A percentile compares a stretch with the other conserved stretches of the same genome.
Evolutionary conservation across 1,284 basidiomycete genomes (phyloP).

Genomic region (Apiotrichum montevideense): DNA sequence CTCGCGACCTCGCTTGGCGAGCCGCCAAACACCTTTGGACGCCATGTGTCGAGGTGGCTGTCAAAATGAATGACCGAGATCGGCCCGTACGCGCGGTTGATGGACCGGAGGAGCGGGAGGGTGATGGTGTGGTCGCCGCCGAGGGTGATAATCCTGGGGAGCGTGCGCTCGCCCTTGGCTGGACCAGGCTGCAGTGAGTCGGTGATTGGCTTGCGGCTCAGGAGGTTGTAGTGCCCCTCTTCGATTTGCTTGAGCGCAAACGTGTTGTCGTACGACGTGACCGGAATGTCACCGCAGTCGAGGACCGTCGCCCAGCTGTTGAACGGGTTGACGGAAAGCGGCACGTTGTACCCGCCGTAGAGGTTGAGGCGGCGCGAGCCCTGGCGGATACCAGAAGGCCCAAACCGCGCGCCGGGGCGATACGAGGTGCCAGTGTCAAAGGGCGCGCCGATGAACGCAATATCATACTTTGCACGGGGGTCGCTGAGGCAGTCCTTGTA

Average conservation of each 20-base stretch:
- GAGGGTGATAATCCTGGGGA: slow-evolving; percentile 39
- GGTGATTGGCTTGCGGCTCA: neutral
- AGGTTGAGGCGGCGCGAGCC: slow-evolving; percentile 18
- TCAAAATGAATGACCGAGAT: slow-evolving; percentile 44
- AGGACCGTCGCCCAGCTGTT: slow-evolving; percentile 32
- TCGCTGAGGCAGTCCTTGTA: slow-evolving; percentile 33
- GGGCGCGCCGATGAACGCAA: slow-evolving; percentile 65
- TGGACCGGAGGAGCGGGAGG: slow-evolving; percentile 49
- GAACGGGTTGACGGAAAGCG: slow-evolving; percentile 29
- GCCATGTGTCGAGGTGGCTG: slow-evolving; percentile 32
- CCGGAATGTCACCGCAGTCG: slow-evolving; percentile 34
- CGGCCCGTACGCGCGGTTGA: slow-evolving; percentile 34
- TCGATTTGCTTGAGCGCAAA: slow-evolving; percentile 6
- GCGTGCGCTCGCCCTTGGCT: slow-evolving; percentile 17
- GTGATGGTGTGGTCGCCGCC: slow-evolving; percentile 46
- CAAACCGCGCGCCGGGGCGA: slow-evolving; percentile 61
- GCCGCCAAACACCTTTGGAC: slow-evolving; percentile 32
- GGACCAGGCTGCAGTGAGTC: neutral
- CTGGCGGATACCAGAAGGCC: slow-evolving; percentile 66
- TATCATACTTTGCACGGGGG: slow-evolving; percentile 37
- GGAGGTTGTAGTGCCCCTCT: slow-evolving; percentile 6
- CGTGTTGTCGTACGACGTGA: slow-evolving; percentile 33
- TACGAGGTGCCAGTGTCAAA: slow-evolving; percentile 55
- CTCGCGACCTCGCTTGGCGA: slow-evolving; percentile 24
- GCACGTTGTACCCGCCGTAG: slow-evolving; percentile 33